These are phyloP conservation scores for Aspergillus sp. DNA, from an alignment of 2,329 filamentous ascomycete species.

Conservation along the genomic window DNA sequence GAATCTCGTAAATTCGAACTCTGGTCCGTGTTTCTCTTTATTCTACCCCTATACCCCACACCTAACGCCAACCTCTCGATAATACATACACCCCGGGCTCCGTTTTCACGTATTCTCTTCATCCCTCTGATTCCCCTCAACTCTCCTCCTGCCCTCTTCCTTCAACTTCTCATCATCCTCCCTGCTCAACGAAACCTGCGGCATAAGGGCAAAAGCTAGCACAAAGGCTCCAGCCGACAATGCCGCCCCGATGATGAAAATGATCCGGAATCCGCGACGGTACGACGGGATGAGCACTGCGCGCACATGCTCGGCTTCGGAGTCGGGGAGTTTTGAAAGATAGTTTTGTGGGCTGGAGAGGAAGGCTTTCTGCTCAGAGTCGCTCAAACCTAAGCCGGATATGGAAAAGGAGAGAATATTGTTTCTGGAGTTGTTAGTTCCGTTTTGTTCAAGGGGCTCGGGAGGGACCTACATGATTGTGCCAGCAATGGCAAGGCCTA, in stretches of 20 bases:
- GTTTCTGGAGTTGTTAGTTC: conserved; percentile 14
- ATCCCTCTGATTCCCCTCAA: conserved; percentile 6
- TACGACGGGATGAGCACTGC: conserved; percentile 29
- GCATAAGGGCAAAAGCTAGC: conserved; percentile 29
- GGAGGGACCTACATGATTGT: conserved; percentile 31
- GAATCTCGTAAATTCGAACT: too few species aligned
- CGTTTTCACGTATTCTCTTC: conserved; percentile 9
- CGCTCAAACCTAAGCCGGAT: conserved; percentile 16
- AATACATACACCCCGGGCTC: not conserved
- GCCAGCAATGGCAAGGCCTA: conserved; percentile 33
- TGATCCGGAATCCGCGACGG: conserved; percentile 30
- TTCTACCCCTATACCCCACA: too few species aligned
- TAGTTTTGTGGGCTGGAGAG: conserved; percentile 24
- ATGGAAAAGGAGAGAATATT: conserved; percentile 22
- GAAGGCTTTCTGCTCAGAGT: conserved; percentile 16
- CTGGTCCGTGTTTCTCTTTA: too few species aligned
- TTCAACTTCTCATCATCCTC: conserved; percentile 24
- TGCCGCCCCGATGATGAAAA: conserved; percentile 33
- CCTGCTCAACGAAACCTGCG: conserved; percentile 25
- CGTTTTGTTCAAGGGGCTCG: not conserved
- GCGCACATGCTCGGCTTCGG: conserved; percentile 19
- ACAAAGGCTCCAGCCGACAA: conserved; percentile 29
- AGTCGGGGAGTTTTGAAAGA: conserved; percentile 17
- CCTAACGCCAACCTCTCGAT: too few species aligned
- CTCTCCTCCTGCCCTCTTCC: conserved; percentile 18